Evolutionary conservation across 1,284 basidiomycete genomes (phyloP), one percentile per base, ranked within the genome.

Genomic region (Ganoderma sp.): DNA sequence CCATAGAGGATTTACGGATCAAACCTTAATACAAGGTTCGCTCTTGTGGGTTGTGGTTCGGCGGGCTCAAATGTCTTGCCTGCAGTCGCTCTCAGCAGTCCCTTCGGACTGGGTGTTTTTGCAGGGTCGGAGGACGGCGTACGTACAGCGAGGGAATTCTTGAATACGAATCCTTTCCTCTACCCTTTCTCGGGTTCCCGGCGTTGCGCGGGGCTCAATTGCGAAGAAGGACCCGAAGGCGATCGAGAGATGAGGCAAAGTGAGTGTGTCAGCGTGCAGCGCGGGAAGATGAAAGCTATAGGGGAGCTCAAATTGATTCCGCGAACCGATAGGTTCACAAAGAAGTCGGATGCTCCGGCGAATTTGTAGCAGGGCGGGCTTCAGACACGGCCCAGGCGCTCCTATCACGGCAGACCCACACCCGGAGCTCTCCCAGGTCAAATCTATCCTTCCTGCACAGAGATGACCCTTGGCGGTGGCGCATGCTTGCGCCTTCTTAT

Each of bases 251-350:
- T 66, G 64, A 66, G 64, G 39, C 67, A 69, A 63, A 25, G 6
- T 39, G 37, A 32, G 43, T 67, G 66, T 66, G 70, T 69, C 67
- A 71, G 66, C 70, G 63, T 63, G 66, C 60, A 52, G 57, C 65
- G 67, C 65, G 67, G 67, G 70, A 71, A 68, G 61, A 42, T 39
- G 56, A 14, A 28, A 63, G 56, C 67, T 43, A 67, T 63, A 63
- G 58, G 54, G 54, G 63, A 63, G 58, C 3, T 41, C 58, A 61
- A 34, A 69, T 66, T 68, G 68, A 50, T 69, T 71, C 70, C 70
- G 70, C 70, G 70, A 71, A 71, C 68, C 70, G 64, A 69, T 71
- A 64, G 68, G 68, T 71, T 59, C 66, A 63, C 66, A 57, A 71
- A 69, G 67, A 67, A 66, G 58, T 60, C 58, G 68, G 61, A 50